Percentiles rank a stretch among this genome's conserved stretches.
phyloP scores from a whole-genome alignment of 1,284 basidiomycete genomes.

The Ganoderma sinense region DNA sequence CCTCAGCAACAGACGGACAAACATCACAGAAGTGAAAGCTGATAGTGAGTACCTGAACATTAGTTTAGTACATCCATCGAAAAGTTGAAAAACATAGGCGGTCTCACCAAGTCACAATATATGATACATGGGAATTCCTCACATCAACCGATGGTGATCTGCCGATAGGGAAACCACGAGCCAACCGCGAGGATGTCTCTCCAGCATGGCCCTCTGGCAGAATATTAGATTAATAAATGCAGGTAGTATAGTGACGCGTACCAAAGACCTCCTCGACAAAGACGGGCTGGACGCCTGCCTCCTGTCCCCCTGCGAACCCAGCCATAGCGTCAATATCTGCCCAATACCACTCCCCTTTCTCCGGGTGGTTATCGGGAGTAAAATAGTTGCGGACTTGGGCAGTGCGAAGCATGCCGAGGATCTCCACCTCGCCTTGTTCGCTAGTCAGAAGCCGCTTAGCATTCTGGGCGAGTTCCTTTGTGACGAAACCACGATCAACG shows the following conservation, averaged over 20 bases:
- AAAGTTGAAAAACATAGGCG: not conserved
- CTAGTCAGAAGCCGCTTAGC: constrained; percentile 39
- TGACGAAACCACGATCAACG: constrained; percentile 93
- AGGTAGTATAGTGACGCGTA: constrained; percentile 44
- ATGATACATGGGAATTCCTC: constrained; percentile 94
- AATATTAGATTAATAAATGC: constrained; percentile 1
- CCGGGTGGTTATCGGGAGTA: constrained; percentile 89
- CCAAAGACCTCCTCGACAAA: constrained; percentile 89
- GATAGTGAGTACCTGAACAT: constrained; percentile 73
- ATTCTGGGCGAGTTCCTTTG: constrained; percentile 58
- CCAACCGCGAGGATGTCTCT: constrained; percentile 69
- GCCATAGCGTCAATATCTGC: constrained; percentile 87
- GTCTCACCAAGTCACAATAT: constrained; percentile 91
- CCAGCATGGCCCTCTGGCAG: constrained; percentile 83
- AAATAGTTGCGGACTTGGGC: constrained; percentile 79
- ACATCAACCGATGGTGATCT: constrained; percentile 87
- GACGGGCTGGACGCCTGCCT: constrained; percentile 80
- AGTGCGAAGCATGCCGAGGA: constrained; percentile 80
- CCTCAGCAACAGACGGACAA: constrained; percentile 60
- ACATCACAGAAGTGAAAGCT: constrained; percentile 71
- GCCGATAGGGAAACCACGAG: constrained; percentile 87
- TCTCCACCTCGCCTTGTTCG: constrained; percentile 64
- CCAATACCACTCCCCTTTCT: constrained; percentile 92
- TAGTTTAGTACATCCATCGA: constrained; percentile 11
- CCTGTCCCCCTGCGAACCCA: constrained; percentile 77